Evolutionary conservation across 352 stramenopile species (phyloP).

Genomic region (Globisporangium spiculum): DNA sequence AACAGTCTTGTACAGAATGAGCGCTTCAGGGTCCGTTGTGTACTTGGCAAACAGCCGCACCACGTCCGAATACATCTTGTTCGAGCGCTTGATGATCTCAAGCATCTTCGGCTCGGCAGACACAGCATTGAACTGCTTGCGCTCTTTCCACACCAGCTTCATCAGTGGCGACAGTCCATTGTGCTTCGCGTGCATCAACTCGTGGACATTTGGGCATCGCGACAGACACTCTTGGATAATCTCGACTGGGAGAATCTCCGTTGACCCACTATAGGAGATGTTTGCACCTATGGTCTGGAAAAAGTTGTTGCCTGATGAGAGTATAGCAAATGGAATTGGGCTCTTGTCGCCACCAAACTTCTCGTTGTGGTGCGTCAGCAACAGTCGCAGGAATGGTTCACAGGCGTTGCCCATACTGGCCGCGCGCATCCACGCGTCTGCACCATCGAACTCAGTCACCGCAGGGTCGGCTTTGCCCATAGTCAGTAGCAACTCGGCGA

Average conservation of each 20-base stretch:
- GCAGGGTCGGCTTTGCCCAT: constrained; percentile 35
- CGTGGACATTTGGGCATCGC: constrained; percentile 25
- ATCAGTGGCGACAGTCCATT: constrained; percentile 46
- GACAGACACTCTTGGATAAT: constrained; percentile 35
- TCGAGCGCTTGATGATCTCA: constrained; percentile 14
- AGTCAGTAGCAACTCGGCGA: constrained; percentile 49
- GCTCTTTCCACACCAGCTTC: constrained; percentile 34
- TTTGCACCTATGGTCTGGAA: constrained; percentile 45
- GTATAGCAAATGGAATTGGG: not conserved
- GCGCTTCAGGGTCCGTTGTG: constrained; percentile 32
- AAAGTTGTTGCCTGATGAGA: constrained; percentile 27
- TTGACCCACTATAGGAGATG: constrained; percentile 12
- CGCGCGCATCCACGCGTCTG: constrained; percentile 59
- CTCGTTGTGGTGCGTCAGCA: constrained; percentile 44
- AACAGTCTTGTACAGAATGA: constrained; percentile 19
- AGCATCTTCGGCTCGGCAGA: constrained; percentile 10
- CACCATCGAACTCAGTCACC: constrained; percentile 31
- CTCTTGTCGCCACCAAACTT: constrained; percentile 23
- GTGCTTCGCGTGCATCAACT: constrained; percentile 46
- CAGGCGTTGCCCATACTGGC: constrained; percentile 22
- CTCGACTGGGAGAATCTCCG: constrained; percentile 19
- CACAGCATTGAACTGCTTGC: constrained; percentile 4
- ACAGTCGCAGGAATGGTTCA: constrained; percentile 43
- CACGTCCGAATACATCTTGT: constrained; percentile 38
- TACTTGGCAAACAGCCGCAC: constrained; percentile 51